phyloP scores from a whole-genome alignment of 768 basidiomycete species.

The Leccinum imitatum region DNA sequence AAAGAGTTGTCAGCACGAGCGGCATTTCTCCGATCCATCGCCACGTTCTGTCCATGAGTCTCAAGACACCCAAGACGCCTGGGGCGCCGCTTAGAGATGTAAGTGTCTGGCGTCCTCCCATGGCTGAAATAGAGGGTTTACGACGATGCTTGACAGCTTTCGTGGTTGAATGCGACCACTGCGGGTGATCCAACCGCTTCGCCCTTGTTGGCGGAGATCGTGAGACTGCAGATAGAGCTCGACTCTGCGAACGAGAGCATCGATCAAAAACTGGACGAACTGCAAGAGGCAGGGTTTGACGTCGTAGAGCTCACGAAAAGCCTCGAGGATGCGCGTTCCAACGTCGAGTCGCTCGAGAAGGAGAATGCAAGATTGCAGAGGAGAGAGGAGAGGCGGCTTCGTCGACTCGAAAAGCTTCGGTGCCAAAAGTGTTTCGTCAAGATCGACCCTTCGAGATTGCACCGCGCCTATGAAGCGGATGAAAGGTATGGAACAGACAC shows the following conservation, averaged over 20 bases:
- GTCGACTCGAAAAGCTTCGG: slow-evolving; percentile 57
- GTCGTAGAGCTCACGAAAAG: slow-evolving; percentile 69
- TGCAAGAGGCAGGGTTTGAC: slow-evolving; percentile 77
- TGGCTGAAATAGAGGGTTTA: slow-evolving; percentile 8
- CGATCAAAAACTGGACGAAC: slow-evolving; percentile 84
- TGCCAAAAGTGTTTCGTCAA: slow-evolving; percentile 71
- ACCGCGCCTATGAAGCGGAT: slow-evolving; percentile 45
- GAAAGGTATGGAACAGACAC: slow-evolving; percentile 51
- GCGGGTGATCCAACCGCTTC: slow-evolving; percentile 52
- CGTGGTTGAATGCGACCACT: slow-evolving; percentile 67
- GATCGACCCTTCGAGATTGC: slow-evolving; percentile 49
- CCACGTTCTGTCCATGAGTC: slow-evolving; percentile 64
- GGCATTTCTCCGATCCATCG: slow-evolving; percentile 78
- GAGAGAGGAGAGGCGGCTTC: slow-evolving; percentile 67
- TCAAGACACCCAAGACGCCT: slow-evolving; percentile 72
- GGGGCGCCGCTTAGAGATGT: slow-evolving; percentile 79
- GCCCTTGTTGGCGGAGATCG: slow-evolving; percentile 71
- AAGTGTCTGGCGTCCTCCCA: slow-evolving; percentile 25
- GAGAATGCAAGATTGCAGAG: slow-evolving; percentile 65
- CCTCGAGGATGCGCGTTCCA: slow-evolving; percentile 67
- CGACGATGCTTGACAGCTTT: slow-evolving; percentile 45
- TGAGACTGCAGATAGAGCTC: slow-evolving; percentile 70
- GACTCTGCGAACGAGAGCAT: slow-evolving; percentile 80
- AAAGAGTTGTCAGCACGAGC: slow-evolving; percentile 51
- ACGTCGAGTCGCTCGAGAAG: slow-evolving; percentile 58